These are phyloP conservation scores for Phoma herbarum DNA, from an alignment of 2,329 filamentous ascomycete genomes.

Conservation along the genomic window DNA sequence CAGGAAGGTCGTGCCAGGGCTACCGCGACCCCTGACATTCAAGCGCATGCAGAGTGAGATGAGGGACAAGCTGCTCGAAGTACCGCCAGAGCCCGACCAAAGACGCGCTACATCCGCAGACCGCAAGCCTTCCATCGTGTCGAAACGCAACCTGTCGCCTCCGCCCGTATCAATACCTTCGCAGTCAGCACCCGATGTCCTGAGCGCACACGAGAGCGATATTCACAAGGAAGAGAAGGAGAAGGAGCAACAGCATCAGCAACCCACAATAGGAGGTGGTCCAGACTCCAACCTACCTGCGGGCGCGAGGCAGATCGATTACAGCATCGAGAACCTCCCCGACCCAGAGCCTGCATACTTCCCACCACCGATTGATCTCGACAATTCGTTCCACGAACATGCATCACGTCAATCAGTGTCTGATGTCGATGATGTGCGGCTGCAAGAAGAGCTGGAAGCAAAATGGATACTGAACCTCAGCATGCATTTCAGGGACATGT, in stretches of 20 bases:
- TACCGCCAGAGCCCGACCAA: slow-evolving; percentile 70
- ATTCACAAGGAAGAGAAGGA: slow-evolving; percentile 32
- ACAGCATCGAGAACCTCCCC: slow-evolving; percentile 31
- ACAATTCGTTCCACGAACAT: slow-evolving; percentile 42
- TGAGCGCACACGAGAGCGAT: slow-evolving; percentile 42
- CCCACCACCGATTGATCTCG: slow-evolving; percentile 40
- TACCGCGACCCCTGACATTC: slow-evolving; percentile 81
- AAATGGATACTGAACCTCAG: slow-evolving; percentile 97
- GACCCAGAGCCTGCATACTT: slow-evolving; percentile 25
- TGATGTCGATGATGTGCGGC: slow-evolving; percentile 64
- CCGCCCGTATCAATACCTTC: slow-evolving; percentile 49
- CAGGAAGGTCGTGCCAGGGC: slow-evolving; percentile 75
- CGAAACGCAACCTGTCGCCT: slow-evolving; percentile 56
- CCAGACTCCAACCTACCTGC: slow-evolving; percentile 44
- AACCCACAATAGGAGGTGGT: slow-evolving; percentile 43
- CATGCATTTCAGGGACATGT: slow-evolving; percentile 96
- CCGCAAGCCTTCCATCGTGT: slow-evolving; percentile 69
- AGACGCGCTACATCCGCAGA: slow-evolving; percentile 78
- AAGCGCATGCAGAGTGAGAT: slow-evolving; percentile 84
- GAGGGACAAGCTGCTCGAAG: slow-evolving; percentile 74
- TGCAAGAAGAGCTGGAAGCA: slow-evolving; percentile 83
- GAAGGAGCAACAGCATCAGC: slow-evolving; percentile 27
- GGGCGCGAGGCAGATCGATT: slow-evolving; percentile 49
- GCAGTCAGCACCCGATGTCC: slow-evolving; percentile 52
- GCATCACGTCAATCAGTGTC: slow-evolving; percentile 46